phyloP scores from a whole-genome alignment of 2,329 filamentous ascomycete genomes.

The Cytospora paraplurivora region DNA sequence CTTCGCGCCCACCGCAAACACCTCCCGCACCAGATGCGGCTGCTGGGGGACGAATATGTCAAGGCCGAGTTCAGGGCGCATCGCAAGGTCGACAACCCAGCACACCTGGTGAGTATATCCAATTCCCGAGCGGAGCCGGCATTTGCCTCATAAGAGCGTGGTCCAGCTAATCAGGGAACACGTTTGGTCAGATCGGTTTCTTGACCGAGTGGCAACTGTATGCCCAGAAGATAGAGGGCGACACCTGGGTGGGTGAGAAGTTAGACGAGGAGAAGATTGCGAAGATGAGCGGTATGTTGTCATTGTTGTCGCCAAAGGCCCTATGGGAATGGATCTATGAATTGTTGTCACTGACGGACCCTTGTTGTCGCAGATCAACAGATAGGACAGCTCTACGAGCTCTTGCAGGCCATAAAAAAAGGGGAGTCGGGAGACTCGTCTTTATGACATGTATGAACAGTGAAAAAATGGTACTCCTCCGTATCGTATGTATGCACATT shows the following conservation, averaged over 20 bases:
- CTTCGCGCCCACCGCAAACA: conserved; percentile 83
- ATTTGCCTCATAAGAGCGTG: neutral
- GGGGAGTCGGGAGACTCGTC: conserved; percentile 20
- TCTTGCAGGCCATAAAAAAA: conserved; percentile 77
- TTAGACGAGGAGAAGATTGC: conserved; percentile 82
- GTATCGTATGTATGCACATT: neutral
- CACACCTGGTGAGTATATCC: conserved; percentile 69
- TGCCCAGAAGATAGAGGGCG: conserved; percentile 87
- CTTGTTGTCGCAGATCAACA: conserved; percentile 71
- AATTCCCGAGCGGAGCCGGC: neutral
- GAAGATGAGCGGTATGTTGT: conserved; percentile 83
- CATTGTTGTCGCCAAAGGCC: too few relatives aligned
- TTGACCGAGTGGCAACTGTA: conserved; percentile 96
- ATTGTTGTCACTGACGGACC: conserved; percentile 23
- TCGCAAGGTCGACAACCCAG: conserved; percentile 80
- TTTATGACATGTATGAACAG: conserved; percentile 6
- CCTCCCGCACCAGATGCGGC: conserved; percentile 71
- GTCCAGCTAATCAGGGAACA: neutral
- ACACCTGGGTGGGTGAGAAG: conserved; percentile 80
- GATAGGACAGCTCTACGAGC: conserved; percentile 87
- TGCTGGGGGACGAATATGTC: conserved; percentile 90
- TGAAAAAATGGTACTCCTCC: neutral
- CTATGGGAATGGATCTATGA: neutral
- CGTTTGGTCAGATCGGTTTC: conserved; percentile 74
- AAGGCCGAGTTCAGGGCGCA: conserved; percentile 91